Conservation (phyloP, 2,329 filamentous ascomycete genomes). For the Sporothrix sp. region DNA sequence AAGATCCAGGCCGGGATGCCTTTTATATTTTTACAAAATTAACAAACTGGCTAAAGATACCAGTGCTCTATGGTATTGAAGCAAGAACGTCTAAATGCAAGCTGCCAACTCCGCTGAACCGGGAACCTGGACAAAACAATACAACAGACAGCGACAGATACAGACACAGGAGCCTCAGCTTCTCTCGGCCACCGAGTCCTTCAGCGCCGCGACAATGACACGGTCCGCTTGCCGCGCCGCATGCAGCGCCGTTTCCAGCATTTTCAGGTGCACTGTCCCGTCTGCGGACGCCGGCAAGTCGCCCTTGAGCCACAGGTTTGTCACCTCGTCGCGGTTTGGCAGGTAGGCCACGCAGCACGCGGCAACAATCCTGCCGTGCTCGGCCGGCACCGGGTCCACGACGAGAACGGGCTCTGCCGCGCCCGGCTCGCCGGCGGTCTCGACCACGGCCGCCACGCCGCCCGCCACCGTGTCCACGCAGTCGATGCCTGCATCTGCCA, state of each 20-base stretch:
- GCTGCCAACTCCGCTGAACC: background rate
- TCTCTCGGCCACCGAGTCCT: constrained; percentile 24
- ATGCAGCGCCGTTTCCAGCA: constrained; percentile 33
- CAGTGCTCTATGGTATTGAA: background rate
- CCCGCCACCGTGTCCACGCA: constrained; percentile 85
- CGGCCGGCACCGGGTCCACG: constrained; percentile 72
- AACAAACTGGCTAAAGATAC: background rate
- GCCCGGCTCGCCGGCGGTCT: no score
- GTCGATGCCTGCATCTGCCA: constrained; percentile 91
- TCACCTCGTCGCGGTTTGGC: constrained; percentile 78
- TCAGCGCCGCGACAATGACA: constrained; percentile 32
- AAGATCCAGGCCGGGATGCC: no score
- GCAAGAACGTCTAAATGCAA: background rate
- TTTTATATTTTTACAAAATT: no score
- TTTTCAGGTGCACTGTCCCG: constrained; percentile 30
- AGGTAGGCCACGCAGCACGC: constrained; percentile 88
- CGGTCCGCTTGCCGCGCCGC: constrained; percentile 34
- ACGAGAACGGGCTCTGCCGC: constrained; percentile 45
- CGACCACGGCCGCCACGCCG: constrained; percentile 74
- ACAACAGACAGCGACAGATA: background rate
- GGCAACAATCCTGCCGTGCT: constrained; percentile 67
- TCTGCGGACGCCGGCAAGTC: constrained; percentile 35
- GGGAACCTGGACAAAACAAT: background rate
- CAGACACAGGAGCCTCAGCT: background rate
- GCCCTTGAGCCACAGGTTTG: constrained; percentile 90